Conservation (phyloP, 1,284 basidiomycete species). For the Pseudozyma hubeiensis region DNA sequence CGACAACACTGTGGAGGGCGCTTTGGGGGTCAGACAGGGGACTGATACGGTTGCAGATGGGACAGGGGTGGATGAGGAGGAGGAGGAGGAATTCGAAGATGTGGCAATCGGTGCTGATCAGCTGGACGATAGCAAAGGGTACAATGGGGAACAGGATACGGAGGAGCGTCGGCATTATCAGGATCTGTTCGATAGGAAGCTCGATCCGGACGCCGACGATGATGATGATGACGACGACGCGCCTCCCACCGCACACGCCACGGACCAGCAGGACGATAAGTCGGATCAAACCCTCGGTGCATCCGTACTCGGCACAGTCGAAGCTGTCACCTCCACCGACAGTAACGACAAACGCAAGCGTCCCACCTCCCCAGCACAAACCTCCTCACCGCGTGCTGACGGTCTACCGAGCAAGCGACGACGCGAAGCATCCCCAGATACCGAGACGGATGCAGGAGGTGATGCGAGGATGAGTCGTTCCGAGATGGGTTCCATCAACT, state of each 20-base stretch:
- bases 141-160: conserved; percentile 25
- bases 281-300: conserved; percentile 31
- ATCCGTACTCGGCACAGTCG: conserved; percentile 32
- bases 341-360: conserved; percentile 26
- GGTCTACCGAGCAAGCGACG: conserved; percentile 28
- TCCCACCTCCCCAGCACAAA: background rate
- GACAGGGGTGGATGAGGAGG: conserved; percentile 5
- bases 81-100: conserved; percentile 40
- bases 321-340: conserved; percentile 15
- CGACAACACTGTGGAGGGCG: conserved; percentile 38
- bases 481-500: conserved; percentile 38
- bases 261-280: background rate
- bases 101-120: conserved; percentile 16
- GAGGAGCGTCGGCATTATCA: conserved; percentile 46
- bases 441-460: background rate
- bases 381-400: conserved; percentile 22
- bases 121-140: conserved; percentile 14
- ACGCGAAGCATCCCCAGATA: conserved; percentile 12
- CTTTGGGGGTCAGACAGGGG: conserved; percentile 9
- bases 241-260: background rate
- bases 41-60: background rate
- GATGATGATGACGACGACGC: conserved; percentile 24
- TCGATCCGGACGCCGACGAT: conserved; percentile 46
- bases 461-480: conserved; percentile 37
- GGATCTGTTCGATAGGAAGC: conserved; percentile 46